Conservation (phyloP, 2,329 filamentous ascomycete species). For the Fusarium dimerum region DNA sequence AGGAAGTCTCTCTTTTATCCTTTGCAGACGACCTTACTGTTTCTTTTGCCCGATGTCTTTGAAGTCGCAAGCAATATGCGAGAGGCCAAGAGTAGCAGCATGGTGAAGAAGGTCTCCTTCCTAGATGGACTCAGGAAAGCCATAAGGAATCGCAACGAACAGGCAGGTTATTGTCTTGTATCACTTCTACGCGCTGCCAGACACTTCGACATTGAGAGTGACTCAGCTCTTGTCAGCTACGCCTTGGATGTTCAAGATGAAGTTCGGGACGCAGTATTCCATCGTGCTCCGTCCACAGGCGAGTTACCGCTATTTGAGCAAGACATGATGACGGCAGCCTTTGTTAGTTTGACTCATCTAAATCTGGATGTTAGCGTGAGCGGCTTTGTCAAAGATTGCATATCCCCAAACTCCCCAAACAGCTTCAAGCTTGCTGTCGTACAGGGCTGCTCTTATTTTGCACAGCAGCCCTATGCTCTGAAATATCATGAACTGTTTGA, state of each 20-base stretch:
- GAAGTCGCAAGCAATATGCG: slow-evolving; percentile 68
- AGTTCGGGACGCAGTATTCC: slow-evolving; percentile 65
- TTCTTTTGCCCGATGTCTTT: slow-evolving; percentile 69
- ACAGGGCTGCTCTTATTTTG: slow-evolving; percentile 64
- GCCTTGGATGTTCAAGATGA: slow-evolving; percentile 71
- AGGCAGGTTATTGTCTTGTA: slow-evolving; percentile 67
- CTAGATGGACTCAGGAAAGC: slow-evolving; percentile 64
- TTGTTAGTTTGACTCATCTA: slow-evolving; percentile 64
- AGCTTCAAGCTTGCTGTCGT: slow-evolving; percentile 64
- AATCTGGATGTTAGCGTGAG: slow-evolving; percentile 61
- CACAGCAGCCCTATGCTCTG: slow-evolving; percentile 49
- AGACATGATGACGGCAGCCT: slow-evolving; percentile 65
- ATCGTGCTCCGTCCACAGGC: slow-evolving; percentile 47
- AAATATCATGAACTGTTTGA: slow-evolving; percentile 58
- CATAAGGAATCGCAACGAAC: slow-evolving; percentile 64
- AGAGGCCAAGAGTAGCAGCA: slow-evolving; percentile 61
- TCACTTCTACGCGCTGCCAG: slow-evolving; percentile 62
- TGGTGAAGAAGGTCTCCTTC: slow-evolving; percentile 67
- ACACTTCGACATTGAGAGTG: slow-evolving; percentile 64
- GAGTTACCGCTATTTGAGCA: slow-evolving; percentile 59
- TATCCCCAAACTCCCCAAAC: slow-evolving; percentile 56
- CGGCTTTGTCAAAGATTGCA: slow-evolving; percentile 56
- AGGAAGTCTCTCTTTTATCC: slow-evolving; percentile 60
- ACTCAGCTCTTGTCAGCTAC: slow-evolving; percentile 65
- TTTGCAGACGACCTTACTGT: slow-evolving; percentile 62